These are phyloP conservation scores for Curvularia lunata DNA, from an alignment of 2,329 filamentous ascomycete species.

Conservation along the genomic window DNA sequence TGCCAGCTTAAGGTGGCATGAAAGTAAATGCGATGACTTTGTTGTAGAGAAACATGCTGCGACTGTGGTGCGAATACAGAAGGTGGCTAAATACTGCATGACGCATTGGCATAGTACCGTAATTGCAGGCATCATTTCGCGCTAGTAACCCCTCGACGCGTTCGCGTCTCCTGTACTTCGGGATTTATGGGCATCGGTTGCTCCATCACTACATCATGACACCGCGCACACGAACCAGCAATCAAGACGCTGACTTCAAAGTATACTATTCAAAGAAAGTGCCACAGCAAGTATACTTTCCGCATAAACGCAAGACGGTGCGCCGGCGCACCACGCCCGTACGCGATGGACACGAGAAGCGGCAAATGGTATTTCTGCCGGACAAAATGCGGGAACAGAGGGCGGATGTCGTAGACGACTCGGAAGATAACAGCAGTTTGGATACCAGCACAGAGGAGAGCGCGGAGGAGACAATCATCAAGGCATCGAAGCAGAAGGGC, in stretches of 20 bases:
- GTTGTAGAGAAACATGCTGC: neutral
- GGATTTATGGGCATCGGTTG: conserved; percentile 5
- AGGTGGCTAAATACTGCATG: neutral
- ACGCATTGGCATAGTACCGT: neutral
- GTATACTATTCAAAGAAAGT: conserved; percentile 43
- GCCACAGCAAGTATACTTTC: conserved; percentile 39
- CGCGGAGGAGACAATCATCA: conserved; percentile 5
- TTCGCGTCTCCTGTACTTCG: conserved; percentile 24
- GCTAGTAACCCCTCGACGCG: conserved; percentile 30
- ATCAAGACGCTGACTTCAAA: conserved; percentile 33
- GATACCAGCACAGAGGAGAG: conserved; percentile 15
- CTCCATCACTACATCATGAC: conserved; percentile 32
- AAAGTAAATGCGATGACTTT: neutral
- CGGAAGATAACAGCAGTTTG: conserved; percentile 18
- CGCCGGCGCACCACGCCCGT: conserved; percentile 23
- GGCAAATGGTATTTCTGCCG: conserved; percentile 40
- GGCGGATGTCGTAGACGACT: conserved; percentile 17
- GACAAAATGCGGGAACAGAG: conserved; percentile 33
- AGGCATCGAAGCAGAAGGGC: conserved; percentile 10
- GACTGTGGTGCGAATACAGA: neutral
- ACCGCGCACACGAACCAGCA: conserved; percentile 35
- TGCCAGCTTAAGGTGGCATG: neutral
- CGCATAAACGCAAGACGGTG: conserved; percentile 37
- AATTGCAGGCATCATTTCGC: conserved; percentile 5
- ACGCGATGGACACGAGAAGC: conserved; percentile 28